Evolutionary conservation across 306 rosid species (phyloP).

Genomic region (Sphenostylis stenocarpa): DNA sequence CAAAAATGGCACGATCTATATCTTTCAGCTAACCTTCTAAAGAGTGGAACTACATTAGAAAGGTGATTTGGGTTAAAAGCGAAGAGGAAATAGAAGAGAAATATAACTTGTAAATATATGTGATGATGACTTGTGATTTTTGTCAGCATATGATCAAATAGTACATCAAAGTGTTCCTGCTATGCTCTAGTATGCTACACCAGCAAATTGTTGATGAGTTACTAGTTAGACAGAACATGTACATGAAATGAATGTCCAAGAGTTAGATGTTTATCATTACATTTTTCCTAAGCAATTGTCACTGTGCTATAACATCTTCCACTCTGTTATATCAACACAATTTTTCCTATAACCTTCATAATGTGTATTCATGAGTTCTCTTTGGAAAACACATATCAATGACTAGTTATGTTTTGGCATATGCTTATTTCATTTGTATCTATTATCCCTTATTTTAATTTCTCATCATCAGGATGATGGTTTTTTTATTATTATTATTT

Average conservation of each 20-base stretch:
- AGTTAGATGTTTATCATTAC: slow-evolving; percentile 41
- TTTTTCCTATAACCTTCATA: slow-evolving; percentile 36
- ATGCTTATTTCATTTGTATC: neutral
- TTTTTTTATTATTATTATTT: too few species aligned
- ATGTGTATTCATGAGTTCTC: slow-evolving; percentile 25
- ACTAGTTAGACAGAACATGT: slow-evolving; percentile 50
- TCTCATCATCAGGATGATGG: too few species aligned
- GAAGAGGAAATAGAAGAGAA: slow-evolving; percentile 51
- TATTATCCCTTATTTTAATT: neutral
- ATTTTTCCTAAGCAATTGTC: slow-evolving; percentile 45
- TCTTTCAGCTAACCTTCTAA: slow-evolving; percentile 29
- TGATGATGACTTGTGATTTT: slow-evolving; percentile 37
- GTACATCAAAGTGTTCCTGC: slow-evolving; percentile 39
- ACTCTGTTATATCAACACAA: slow-evolving; percentile 43
- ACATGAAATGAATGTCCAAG: slow-evolving; percentile 49
- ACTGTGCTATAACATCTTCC: slow-evolving; percentile 37
- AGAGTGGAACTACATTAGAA: slow-evolving; percentile 23
- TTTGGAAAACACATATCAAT: neutral
- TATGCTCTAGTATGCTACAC: slow-evolving; percentile 33
- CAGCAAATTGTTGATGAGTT: slow-evolving; percentile 42
- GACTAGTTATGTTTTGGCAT: neutral
- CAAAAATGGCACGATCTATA: slow-evolving; percentile 33
- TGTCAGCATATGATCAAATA: slow-evolving; percentile 39
- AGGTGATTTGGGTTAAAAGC: slow-evolving; percentile 35
- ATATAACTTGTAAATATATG: slow-evolving; percentile 66